phyloP scores from a whole-genome alignment of 768 basidiomycete species.

The Boletus subparvulus region DNA sequence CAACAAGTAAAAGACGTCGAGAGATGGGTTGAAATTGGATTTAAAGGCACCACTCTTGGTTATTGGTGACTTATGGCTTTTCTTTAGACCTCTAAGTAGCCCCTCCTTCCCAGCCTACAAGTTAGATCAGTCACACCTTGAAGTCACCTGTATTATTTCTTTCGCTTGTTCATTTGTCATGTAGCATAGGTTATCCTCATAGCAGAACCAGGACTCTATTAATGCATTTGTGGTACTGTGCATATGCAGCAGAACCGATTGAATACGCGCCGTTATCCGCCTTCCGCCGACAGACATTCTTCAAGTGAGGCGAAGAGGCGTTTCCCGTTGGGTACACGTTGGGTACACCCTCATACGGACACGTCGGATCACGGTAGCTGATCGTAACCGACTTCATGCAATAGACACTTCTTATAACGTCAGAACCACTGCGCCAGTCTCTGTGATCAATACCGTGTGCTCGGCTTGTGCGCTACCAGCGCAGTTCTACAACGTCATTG shows the following conservation, averaged over 20 bases:
- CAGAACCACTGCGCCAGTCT: conserved; percentile 74
- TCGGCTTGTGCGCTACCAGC: conserved; percentile 84
- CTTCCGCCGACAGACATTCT: no score
- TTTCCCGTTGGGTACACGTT: no score
- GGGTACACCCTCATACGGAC: neutral
- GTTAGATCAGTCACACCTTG: neutral
- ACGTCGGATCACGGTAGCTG: no score
- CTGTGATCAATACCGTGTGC: conserved; percentile 84
- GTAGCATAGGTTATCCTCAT: conserved; percentile 15
- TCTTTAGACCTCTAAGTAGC: neutral
- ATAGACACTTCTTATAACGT: conserved; percentile 42
- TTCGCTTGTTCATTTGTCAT: neutral
- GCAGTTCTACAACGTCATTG: conserved; percentile 53
- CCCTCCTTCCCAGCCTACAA: no score
- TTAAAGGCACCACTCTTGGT: conserved; percentile 12
- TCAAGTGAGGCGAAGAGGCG: no score
- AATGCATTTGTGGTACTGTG: neutral
- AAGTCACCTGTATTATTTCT: neutral
- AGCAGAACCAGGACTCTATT: neutral
- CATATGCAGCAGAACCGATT: no score
- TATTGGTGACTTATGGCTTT: conserved; percentile 10
- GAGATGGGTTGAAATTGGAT: conserved; percentile 20
- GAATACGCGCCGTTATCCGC: neutral
- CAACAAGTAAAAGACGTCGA: conserved; percentile 16
- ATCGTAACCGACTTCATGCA: neutral